Evolutionary conservation across 2,329 filamentous ascomycete species (phyloP).

Genomic region (Neurospora sp.): DNA sequence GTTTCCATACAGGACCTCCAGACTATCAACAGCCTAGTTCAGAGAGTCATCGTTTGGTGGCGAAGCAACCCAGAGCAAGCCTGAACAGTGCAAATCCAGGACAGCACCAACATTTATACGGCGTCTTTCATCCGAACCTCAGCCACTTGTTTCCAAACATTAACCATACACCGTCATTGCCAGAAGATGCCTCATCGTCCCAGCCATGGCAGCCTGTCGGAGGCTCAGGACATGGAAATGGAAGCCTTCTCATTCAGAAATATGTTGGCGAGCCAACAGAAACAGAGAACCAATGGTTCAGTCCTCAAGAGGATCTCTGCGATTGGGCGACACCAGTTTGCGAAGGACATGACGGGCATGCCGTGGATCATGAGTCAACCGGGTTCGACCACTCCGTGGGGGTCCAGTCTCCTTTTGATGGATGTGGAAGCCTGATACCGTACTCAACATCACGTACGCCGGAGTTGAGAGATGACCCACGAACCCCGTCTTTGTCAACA

Average conservation of each 20-base stretch:
- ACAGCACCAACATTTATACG: not conserved
- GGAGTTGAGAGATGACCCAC: not conserved
- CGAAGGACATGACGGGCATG: not conserved
- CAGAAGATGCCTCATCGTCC: not conserved
- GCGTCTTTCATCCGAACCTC: not conserved
- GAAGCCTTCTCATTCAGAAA: not conserved
- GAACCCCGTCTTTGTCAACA: not conserved
- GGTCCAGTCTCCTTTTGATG: not conserved
- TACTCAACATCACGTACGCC: not conserved
- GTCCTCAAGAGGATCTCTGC: not conserved
- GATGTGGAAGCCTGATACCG: not conserved
- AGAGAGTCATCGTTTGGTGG: not conserved
- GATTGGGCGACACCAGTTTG: not conserved
- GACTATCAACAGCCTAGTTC: not conserved
- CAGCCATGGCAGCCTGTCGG: not conserved
- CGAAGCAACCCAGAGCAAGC: not conserved
- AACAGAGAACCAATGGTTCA: not conserved
- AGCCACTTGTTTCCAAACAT: not conserved
- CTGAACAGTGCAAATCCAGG: not conserved
- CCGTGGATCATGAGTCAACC: not conserved
- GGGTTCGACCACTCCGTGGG: not conserved
- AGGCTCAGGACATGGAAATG: not conserved
- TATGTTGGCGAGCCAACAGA: not conserved
- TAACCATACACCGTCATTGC: not conserved
- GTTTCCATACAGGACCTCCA: not conserved